These are phyloP conservation scores for Monilinia vaccinii-corymbosi DNA, from an alignment of 2,329 filamentous ascomycete genomes.

Conservation along the genomic window DNA sequence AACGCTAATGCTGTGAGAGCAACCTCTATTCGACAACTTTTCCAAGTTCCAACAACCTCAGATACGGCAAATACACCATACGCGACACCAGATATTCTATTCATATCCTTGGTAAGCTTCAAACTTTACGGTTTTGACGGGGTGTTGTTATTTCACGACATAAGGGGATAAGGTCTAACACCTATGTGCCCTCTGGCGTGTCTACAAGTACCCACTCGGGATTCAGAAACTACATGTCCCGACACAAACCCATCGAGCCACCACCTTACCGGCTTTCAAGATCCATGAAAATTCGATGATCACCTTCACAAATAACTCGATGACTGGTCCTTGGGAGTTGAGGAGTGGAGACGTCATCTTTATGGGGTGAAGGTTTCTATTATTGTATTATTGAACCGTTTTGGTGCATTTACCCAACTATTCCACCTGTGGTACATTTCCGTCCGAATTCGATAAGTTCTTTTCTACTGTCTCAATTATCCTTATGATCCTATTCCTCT, in stretches of 20 bases:
- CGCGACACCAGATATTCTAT: not conserved
- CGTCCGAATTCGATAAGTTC: not conserved
- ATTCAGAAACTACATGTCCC: not conserved
- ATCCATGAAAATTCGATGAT: not conserved
- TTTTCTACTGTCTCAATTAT: not conserved
- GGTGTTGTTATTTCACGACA: not conserved
- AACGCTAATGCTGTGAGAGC: not conserved
- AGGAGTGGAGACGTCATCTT: not conserved
- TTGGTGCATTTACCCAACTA: not conserved
- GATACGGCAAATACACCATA: not conserved
- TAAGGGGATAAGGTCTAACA: not conserved
- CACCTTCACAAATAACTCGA: not conserved
- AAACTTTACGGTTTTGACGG: not conserved
- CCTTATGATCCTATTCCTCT: not conserved
- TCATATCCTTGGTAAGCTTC: not conserved
- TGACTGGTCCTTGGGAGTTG: not conserved
- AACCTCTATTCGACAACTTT: not conserved
- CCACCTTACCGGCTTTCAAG: not conserved
- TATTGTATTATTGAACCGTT: not conserved
- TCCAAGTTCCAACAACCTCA: too few species aligned
- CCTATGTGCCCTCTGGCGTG: not conserved
- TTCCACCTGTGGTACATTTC: too few species aligned
- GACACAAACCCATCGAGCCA: not conserved
- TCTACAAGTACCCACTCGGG: not conserved
- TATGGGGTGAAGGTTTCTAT: not conserved